Evolutionary conservation across 768 basidiomycete genomes (phyloP).

Genomic region (Rubroboletus pulcherrimus): DNA sequence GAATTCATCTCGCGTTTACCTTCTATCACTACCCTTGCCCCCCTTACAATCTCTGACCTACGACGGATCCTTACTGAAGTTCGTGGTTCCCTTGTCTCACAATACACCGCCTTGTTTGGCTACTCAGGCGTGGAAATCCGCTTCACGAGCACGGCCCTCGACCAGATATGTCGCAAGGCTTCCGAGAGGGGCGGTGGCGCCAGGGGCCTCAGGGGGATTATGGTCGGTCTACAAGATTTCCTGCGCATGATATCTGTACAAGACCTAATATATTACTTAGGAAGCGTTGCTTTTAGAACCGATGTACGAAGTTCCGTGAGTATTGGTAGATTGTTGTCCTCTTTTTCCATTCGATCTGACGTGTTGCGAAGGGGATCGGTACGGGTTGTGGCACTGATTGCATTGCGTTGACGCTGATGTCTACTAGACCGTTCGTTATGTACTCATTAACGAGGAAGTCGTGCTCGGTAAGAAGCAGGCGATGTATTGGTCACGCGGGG

Average conservation of each 20-base stretch:
- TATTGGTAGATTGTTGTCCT: slow-evolving; percentile 20
- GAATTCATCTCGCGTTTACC: slow-evolving; percentile 95
- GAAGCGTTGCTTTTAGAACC: slow-evolving; percentile 80
- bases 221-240: slow-evolving; percentile 46
- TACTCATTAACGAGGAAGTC: slow-evolving; percentile 73
- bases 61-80: slow-evolving; percentile 91
- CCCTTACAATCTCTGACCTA: slow-evolving; percentile 76
- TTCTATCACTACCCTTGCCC: slow-evolving; percentile 79
- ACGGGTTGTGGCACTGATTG: slow-evolving; percentile 24
- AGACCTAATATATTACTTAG: slow-evolving; percentile 33
- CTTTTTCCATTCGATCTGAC: slow-evolving; percentile 1
- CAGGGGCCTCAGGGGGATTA: slow-evolving; percentile 81
- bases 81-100: slow-evolving; percentile 84
- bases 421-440: slow-evolving; percentile 67
- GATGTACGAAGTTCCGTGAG: slow-evolving; percentile 92
- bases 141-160: slow-evolving; percentile 78
- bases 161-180: slow-evolving; percentile 79
- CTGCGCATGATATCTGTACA: neutral
- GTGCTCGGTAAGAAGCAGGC: slow-evolving; percentile 62
- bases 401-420: slow-evolving; percentile 7
- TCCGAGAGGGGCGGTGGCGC: slow-evolving; percentile 85
- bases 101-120: slow-evolving; percentile 81
- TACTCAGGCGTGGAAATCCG: slow-evolving; percentile 83
- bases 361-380: slow-evolving; percentile 56
- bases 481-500: slow-evolving; percentile 71